Conservation (phyloP, 495 filamentous ascomycete species). For the Pseudevernia furfuracea region DNA sequence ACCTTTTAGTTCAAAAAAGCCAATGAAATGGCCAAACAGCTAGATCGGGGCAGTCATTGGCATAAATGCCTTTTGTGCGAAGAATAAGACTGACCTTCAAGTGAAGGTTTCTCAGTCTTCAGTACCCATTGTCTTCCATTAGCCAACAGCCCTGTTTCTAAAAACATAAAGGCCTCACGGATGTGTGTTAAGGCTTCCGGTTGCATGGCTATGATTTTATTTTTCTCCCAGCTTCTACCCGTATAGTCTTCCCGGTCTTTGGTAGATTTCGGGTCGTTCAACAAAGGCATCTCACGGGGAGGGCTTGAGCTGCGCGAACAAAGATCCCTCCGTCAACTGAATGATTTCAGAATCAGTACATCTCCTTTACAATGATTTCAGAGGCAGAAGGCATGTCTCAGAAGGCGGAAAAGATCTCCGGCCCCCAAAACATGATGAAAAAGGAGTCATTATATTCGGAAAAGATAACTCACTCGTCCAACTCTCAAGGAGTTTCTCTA, state of each 20-base stretch:
- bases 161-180: conserved; percentile 34
- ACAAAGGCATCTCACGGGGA: conserved; percentile 42
- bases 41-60: conserved; percentile 16
- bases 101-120: conserved; percentile 34
- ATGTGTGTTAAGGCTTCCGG: conserved; percentile 43
- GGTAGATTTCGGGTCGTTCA: conserved; percentile 43
- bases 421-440: too few species aligned
- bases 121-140: conserved; percentile 54
- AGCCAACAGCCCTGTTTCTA: conserved; percentile 47
- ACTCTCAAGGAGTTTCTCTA: conserved; percentile 35
- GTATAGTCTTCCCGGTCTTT: conserved; percentile 46
- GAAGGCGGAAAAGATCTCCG: too few species aligned
- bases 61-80: background rate
- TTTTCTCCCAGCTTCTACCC: conserved; percentile 31
- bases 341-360: too few species aligned
- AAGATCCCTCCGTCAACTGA: conserved; percentile 48
- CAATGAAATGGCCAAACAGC: conserved; percentile 55
- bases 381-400: too few species aligned
- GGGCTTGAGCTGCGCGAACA: conserved; percentile 34
- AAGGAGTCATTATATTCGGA: too few species aligned
- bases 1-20: conserved; percentile 41
- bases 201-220: conserved; percentile 29
- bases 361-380: too few species aligned
- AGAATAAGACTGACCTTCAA: conserved; percentile 39
- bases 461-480: too few species aligned